Percentiles rank a stretch among this genome's conserved stretches.
phyloP scores from a whole-genome alignment of 345 rosid species.

The Sisymbrium irio region DNA sequence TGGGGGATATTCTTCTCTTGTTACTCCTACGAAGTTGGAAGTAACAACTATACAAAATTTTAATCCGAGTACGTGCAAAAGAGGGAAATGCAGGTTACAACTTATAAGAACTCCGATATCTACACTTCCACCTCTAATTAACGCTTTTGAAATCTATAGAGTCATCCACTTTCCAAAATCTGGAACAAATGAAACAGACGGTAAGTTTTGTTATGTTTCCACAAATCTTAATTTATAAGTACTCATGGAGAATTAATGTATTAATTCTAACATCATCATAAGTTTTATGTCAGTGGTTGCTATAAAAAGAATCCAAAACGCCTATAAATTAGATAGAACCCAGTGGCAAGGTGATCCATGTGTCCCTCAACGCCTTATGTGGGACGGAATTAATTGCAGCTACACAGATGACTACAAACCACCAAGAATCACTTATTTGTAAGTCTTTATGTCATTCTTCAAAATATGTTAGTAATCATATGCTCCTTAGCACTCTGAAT shows the following conservation, averaged over 20 bases:
- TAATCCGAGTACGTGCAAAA: background rate
- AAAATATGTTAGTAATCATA: background rate
- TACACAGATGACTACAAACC: background rate
- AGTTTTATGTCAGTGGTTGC: background rate
- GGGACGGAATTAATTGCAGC: background rate
- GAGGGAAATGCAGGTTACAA: background rate
- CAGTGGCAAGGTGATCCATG: constrained; percentile 25
- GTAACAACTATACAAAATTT: background rate
- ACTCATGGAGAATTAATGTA: no score
- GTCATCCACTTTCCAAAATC: constrained; percentile 1
- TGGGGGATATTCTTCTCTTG: background rate
- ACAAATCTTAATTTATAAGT: background rate
- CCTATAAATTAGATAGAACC: background rate
- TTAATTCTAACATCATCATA: background rate
- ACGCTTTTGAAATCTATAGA: constrained; percentile 27
- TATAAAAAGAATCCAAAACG: background rate
- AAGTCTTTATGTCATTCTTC: background rate
- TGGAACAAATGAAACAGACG: constrained; percentile 23
- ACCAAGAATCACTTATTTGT: background rate
- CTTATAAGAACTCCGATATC: constrained; percentile 13
- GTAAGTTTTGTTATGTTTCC: constrained; percentile 6
- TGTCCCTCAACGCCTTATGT: background rate
- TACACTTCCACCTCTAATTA: constrained; percentile 36
- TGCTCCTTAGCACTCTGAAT: background rate
- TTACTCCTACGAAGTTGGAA: background rate